Evolutionary conservation across 208 protist species (phyloP), one percentile per base, ranked within the genome.

Genomic region (Crithidia acanthocephali): DNA sequence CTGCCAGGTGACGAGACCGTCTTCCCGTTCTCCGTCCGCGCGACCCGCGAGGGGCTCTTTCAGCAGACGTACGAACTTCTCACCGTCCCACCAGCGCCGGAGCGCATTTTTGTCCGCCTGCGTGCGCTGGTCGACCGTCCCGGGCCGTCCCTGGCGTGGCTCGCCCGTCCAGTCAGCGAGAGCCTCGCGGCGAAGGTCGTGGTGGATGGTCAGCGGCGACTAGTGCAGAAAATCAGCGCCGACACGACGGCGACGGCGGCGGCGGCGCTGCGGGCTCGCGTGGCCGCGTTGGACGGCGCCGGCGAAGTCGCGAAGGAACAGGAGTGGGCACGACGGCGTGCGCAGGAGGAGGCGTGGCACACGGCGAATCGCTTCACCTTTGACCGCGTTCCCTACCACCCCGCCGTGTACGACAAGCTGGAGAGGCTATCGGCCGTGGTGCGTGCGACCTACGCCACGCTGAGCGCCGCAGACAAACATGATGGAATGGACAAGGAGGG

Each of bases 31-130:
- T 83, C 91, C 22, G 75, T 93, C 25, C 83, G 91, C 35, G 70
- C 87, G 0, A 80, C 74, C 3, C 81, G 57, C 18, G 37, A 79
- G 2, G 91, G 91, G 0, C 52, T 76, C 45, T 90, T 91, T 53
- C 76, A 81, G 37, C 74, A 81, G 65, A 77, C 83, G 20, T 89
- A 89, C 52, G 88, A 96, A 64, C 77, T 96, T n/a, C 85, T 96
- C 58, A 94, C 87, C 23, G 77, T 96, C 18, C 91, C 91, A 7
- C 74, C 83, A 13, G 72, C 75, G n/a, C 73, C 79, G 33, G 55
- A 80, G 53, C 88, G 83, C 23, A 77, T 93, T 32, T 58, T 96
- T 30, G 37, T 96, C 16, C 79, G 88, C 30, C 74, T 96, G 40
- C 74, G 76, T 30, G 87, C 83, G 16, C 48, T 93, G 52, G 76